These are phyloP conservation scores for Millerago galiae DNA, from an alignment of 805 yeast species.

Conservation along the genomic window DNA sequence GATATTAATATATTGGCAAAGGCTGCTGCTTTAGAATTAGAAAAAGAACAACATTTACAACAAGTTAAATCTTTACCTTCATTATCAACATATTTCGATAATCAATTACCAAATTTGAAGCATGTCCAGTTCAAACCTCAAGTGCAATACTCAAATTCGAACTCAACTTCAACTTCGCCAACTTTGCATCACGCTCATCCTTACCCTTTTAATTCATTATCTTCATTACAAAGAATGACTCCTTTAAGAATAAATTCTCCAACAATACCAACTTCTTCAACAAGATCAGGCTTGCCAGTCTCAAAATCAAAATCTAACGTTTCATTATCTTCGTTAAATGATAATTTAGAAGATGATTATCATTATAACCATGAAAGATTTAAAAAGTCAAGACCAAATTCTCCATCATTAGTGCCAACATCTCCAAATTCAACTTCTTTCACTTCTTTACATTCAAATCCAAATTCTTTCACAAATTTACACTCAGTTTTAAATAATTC, in stretches of 20 bases:
- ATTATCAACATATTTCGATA: slow-evolving; percentile 18
- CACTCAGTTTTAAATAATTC: slow-evolving; percentile 19
- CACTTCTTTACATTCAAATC: slow-evolving; percentile 6
- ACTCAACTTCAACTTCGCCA: slow-evolving; percentile 17
- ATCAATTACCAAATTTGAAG: slow-evolving; percentile 3
- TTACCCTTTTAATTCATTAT: slow-evolving; percentile 32
- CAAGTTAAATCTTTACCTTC: slow-evolving; percentile 24
- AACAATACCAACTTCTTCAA: slow-evolving; percentile 13
- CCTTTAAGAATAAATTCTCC: slow-evolving; percentile 35
- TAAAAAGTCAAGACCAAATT: slow-evolving; percentile 35
- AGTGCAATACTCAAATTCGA: slow-evolving; percentile 10
- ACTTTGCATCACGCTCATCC: slow-evolving; percentile 17
- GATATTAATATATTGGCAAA: slow-evolving; percentile 25
- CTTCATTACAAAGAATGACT: slow-evolving; percentile 59
- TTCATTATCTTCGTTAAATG: slow-evolving; percentile 22
- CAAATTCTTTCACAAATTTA: slow-evolving; percentile 20
- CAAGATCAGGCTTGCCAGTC: slow-evolving; percentile 15
- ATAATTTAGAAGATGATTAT: slow-evolving; percentile 36
- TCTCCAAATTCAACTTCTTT: slow-evolving; percentile 15
- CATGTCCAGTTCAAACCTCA: slow-evolving; percentile 12
- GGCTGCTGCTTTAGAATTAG: slow-evolving; percentile 25
- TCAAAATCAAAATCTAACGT: slow-evolving; percentile 22
- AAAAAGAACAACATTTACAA: slow-evolving; percentile 24
- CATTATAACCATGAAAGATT: slow-evolving; percentile 25
- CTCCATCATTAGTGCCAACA: slow-evolving; percentile 22